Conservation (phyloP, 192 early-diverging fungal genomes). For the Backusella psychrophila region DNA sequence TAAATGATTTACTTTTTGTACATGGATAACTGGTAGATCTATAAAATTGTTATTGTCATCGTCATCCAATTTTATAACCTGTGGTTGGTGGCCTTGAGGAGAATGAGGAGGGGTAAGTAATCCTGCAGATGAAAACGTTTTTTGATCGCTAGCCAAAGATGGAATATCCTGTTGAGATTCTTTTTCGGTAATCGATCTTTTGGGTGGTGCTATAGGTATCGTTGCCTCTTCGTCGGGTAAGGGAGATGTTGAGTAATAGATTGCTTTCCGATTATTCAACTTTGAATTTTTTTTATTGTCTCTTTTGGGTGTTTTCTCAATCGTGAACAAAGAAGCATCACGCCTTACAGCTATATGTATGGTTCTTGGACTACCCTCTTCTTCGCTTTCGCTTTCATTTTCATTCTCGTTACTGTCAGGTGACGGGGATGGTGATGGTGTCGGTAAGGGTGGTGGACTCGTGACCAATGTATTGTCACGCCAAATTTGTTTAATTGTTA, state of each 20-base stretch:
- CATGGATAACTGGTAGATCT: not conserved
- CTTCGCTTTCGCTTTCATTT: not conserved
- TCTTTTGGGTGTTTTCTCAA: slow-evolving; percentile 7
- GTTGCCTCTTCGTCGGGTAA: not conserved
- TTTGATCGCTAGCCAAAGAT: slow-evolving; percentile 1
- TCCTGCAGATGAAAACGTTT: slow-evolving; percentile 1
- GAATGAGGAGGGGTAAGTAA: not conserved
- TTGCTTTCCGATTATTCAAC: not conserved
- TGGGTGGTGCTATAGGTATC: not conserved
- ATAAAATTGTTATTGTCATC: not conserved
- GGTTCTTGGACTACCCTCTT: not conserved
- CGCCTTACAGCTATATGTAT: slow-evolving; percentile 12
- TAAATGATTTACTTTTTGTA: slow-evolving; percentile 16
- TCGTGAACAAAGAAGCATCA: slow-evolving; percentile 11
- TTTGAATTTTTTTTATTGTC: not conserved
- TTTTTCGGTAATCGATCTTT: not conserved
- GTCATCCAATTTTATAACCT: not conserved
- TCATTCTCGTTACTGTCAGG: not conserved
- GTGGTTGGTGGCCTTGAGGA: not conserved
- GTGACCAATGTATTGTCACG: not conserved
- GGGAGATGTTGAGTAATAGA: not conserved
- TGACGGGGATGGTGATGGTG: not conserved
- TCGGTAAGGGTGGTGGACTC: not conserved
- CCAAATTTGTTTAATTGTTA: not conserved
- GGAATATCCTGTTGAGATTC: not conserved